Evolutionary conservation across 371 early-diverging fungal genomes (phyloP).

Genomic region (Syncephalastrum monosporum): DNA sequence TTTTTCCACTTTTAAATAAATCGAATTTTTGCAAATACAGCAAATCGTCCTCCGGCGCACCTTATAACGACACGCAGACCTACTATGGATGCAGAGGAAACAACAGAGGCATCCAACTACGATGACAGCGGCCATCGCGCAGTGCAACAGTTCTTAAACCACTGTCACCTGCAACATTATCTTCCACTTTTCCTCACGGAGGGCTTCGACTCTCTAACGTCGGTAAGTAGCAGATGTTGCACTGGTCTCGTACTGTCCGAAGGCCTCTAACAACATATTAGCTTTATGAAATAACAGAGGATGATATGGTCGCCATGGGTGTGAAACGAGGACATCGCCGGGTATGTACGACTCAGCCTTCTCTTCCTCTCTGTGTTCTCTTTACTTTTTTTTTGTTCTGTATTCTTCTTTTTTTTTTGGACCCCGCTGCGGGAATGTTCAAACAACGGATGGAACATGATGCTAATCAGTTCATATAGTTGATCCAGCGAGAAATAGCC

Average conservation of each 20-base stretch:
- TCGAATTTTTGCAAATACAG: no score
- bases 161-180: slow-evolving; percentile 34
- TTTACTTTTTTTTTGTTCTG: slow-evolving; percentile 10
- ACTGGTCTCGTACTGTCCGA: not conserved
- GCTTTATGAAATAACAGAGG: slow-evolving; percentile 49
- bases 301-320: slow-evolving; percentile 42
- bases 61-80: no score
- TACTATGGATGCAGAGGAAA: no score
- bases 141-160: slow-evolving; percentile 27
- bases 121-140: slow-evolving; percentile 9
- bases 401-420: slow-evolving; percentile 3
- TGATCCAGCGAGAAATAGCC: slow-evolving; percentile 48
- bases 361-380: not conserved
- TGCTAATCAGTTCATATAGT: slow-evolving; percentile 14
- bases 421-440: not conserved
- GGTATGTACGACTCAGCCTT: slow-evolving; percentile 21
- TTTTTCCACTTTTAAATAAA: no score
- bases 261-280: slow-evolving; percentile 1
- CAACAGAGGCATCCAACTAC: not conserved
- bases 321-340: slow-evolving; percentile 54
- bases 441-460: slow-evolving; percentile 1
- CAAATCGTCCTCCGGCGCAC: no score
- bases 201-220: slow-evolving; percentile 43
- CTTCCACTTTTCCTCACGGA: slow-evolving; percentile 29
- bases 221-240: slow-evolving; percentile 23